Conservation (phyloP, 2,329 filamentous ascomycete species). For the Cryphonectria parasitica region DNA sequence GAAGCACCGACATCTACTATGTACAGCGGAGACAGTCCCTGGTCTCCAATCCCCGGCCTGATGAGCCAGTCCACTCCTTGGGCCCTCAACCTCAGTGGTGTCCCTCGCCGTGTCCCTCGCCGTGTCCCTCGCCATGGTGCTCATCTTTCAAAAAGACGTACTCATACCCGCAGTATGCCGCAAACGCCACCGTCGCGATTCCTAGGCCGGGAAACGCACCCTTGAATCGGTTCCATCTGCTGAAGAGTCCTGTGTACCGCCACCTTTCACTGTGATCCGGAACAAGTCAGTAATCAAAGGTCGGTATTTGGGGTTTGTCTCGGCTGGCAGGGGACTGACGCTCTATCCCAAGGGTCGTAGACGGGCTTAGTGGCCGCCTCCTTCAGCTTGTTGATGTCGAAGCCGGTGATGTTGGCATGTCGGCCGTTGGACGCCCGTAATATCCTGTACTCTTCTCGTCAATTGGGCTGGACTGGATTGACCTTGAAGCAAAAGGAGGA, state of each 20-base stretch:
- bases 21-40: conserved; percentile 19
- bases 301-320: background rate
- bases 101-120: conserved; percentile 55
- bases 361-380: conserved; percentile 65
- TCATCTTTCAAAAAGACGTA: conserved; percentile 81
- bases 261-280: conserved; percentile 77
- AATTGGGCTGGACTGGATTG: conserved; percentile 9
- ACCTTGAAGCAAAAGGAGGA: background rate
- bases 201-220: conserved; percentile 86
- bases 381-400: conserved; percentile 82
- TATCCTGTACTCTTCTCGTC: conserved; percentile 43
- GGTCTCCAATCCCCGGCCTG: background rate
- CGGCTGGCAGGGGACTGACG: conserved; percentile 49
- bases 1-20: conserved; percentile 17
- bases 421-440: conserved; percentile 54
- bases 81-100: conserved; percentile 54
- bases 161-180: conserved; percentile 87
- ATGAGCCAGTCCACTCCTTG: background rate
- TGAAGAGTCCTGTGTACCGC: conserved; percentile 90
- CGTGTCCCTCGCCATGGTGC: conserved; percentile 58
- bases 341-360: conserved; percentile 70
- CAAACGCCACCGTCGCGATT: conserved; percentile 89
- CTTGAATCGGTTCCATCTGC: conserved; percentile 87
- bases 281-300: conserved; percentile 11
- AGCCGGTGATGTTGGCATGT: conserved; percentile 85